Evolutionary conservation across 192 early-diverging fungal genomes (phyloP), one percentile per base, ranked within the genome.

Genomic region (Coemansia nantahalensis): DNA sequence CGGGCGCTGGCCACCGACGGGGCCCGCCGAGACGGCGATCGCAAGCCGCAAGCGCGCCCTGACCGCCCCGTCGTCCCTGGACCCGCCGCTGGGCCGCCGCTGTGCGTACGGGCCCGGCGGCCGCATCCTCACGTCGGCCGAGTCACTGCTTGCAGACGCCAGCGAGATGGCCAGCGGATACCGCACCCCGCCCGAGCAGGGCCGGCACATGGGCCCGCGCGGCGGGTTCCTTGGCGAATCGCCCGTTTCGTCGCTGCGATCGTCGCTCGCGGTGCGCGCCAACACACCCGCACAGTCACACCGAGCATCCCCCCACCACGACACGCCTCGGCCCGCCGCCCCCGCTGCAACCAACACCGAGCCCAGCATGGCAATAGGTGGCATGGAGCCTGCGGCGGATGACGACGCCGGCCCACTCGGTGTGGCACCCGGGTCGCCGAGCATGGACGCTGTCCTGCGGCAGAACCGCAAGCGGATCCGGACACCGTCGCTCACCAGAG

Each of bases 241-340:
- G 45, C 72, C 72, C 3, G 61, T 76, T 22, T 76, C 72, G 15
- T 76, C 72, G 24, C 56, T 76, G 34, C 72, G 72, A 35, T 76
- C 72, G 8, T 76, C 72, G 19, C 56, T 76, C 31, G 45, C 56
- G 34, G 56, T 41, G n/a, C 65, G 39, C 39, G 39, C 47, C 14
- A 13, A 28, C 4, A 22, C 30, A 31, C 34, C 35, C 22, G 8
- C 43, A 10, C 54, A 17, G 44, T 34, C 38, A 39, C 22, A 9
- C 24, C 45, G 12, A n/a, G 33, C 31, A 7, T 19, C 11, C 21
- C 19, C 45, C 18, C 30, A 28, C 8, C 45, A 16, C 15, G 24
- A 5, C 34, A 17, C 56, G 21, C 32, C 52, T 1, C 56, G 22
- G 0, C 18, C 52, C 37, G 39, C 42, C 14, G 37, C 39, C 35